phyloP scores from a whole-genome alignment of 495 filamentous ascomycete species.

The Letharia columbiana region DNA sequence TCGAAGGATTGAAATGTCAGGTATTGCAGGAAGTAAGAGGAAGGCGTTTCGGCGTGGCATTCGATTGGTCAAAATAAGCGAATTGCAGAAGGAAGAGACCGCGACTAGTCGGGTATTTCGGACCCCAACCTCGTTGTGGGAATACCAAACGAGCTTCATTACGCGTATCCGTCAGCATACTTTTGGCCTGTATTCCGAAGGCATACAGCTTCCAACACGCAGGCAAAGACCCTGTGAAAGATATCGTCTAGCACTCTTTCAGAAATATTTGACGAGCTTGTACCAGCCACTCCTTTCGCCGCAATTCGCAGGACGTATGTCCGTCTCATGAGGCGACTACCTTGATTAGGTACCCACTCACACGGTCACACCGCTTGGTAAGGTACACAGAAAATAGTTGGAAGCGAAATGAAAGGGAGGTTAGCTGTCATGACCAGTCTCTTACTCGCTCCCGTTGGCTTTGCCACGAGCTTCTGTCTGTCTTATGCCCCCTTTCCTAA shows the following conservation, averaged over 20 bases:
- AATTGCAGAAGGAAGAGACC: conserved; percentile 3
- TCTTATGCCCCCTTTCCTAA: conserved; percentile 1
- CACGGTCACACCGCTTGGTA: background rate
- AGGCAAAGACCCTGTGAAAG: background rate
- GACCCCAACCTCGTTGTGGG: conserved; percentile 8
- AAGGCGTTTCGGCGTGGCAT: background rate
- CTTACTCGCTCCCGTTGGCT: background rate
- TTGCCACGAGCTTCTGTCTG: conserved; percentile 5
- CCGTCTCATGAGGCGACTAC: background rate
- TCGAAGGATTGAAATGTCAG: conserved; percentile 4
- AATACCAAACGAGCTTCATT: conserved; percentile 15
- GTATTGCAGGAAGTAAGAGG: conserved; percentile 2
- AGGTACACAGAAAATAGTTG: background rate
- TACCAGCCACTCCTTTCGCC: background rate
- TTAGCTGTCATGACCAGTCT: background rate
- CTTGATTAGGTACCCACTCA: background rate
- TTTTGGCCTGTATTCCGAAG: background rate
- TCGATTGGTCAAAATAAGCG: conserved; percentile 9
- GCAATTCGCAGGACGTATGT: background rate
- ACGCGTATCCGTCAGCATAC: conserved; percentile 3
- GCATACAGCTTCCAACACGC: background rate
- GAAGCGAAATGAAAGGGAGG: conserved; percentile 9
- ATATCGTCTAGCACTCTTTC: conserved; percentile 11
- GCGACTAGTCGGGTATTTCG: conserved; percentile 11
- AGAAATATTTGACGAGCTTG: conserved; percentile 17